Evolutionary conservation across 1,139 yeast genomes (phyloP), one percentile per base, ranked within the genome.

Genomic region (Geotrichum citri-aurantii): DNA sequence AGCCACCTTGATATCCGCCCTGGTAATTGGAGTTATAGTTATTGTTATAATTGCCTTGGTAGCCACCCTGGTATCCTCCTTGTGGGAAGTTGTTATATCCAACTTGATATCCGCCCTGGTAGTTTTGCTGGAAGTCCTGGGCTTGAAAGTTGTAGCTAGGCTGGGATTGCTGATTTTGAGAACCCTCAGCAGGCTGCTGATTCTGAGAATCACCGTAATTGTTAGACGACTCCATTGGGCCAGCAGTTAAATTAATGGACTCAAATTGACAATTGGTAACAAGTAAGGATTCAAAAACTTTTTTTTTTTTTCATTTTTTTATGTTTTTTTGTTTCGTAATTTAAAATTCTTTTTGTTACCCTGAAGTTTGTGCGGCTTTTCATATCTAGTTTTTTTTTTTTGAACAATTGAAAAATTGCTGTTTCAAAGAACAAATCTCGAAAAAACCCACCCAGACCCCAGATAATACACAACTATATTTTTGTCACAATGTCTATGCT

Each of bases 401-500:
- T 10, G 10, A 12, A 24, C 5, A 46, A 6, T n/a, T 40, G 21
- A 40, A 46, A 46, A 46, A 7, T 23, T 23, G 50, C 33, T 24
- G 14, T 11, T 26, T 24, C 21, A 17, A 12, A n/a, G n/a, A 48
- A 24, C 29, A 24, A 5, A 31, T 14, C 12, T 48, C 50, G 10
- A n/a, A 10, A 12, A 27, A 48, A 24, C 19, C 33, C 11, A 26
- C 5, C n/a, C 3, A 7, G 29, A 26, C 29, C 29, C 23, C 24
- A 49, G 19, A 29, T 10, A 14, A 17, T 7, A n/a, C 14, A 19
- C 27, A 31, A 19, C 31, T 26, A 37, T n/a, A 12, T 11, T 17
- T 24, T 50, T n/a, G n/a, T n/a, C 48, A 62, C 51, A 50, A 76
- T 78, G 80, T 75, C 81, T 14, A 68, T 77, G 61, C 74, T 79